Evolutionary conservation across 371 early-diverging fungal species (phyloP).

Genomic region (Catenaria anguillulae): DNA sequence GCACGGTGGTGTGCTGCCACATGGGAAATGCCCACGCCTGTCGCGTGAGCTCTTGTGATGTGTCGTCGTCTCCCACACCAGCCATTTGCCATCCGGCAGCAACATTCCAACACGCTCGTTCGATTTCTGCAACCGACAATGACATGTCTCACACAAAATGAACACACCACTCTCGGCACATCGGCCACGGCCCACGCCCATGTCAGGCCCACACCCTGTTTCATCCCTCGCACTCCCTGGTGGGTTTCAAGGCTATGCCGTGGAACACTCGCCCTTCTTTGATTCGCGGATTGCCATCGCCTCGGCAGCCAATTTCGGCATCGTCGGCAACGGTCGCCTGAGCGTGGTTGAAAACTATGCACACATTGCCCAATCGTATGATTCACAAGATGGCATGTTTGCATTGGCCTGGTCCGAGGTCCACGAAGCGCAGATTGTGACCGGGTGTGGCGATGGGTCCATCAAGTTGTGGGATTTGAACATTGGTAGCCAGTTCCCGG

Average conservation of each 20-base stretch:
- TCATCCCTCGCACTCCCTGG: slow-evolving; percentile 1
- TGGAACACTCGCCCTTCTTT: slow-evolving; percentile 86
- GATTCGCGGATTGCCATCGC: slow-evolving; percentile 75
- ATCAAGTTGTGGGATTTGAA: slow-evolving; percentile 84
- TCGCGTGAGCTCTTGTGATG: too few species aligned
- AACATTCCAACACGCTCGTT: too few species aligned
- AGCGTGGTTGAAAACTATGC: not conserved
- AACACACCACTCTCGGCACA: too few species aligned
- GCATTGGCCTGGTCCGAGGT: slow-evolving; percentile 87
- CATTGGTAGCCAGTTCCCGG: slow-evolving; percentile 41
- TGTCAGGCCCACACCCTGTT: not conserved
- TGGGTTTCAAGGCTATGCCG: slow-evolving; percentile 14
- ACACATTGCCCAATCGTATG: too few species aligned
- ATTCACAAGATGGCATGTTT: slow-evolving; percentile 88
- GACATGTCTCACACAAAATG: too few species aligned
- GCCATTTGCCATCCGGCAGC: too few species aligned
- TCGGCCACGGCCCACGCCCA: too few species aligned
- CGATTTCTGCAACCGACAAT: too few species aligned
- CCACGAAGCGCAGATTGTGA: slow-evolving; percentile 82
- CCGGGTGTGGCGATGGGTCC: slow-evolving; percentile 82
- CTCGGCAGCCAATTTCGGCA: slow-evolving; percentile 83
- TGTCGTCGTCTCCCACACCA: too few species aligned
- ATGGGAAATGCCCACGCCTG: too few species aligned
- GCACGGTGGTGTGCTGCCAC: too few species aligned
- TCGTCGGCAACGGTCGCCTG: slow-evolving; percentile 85